Evolutionary conservation across 1,284 basidiomycete species (phyloP).

Genomic region (Puccinia hordei): DNA sequence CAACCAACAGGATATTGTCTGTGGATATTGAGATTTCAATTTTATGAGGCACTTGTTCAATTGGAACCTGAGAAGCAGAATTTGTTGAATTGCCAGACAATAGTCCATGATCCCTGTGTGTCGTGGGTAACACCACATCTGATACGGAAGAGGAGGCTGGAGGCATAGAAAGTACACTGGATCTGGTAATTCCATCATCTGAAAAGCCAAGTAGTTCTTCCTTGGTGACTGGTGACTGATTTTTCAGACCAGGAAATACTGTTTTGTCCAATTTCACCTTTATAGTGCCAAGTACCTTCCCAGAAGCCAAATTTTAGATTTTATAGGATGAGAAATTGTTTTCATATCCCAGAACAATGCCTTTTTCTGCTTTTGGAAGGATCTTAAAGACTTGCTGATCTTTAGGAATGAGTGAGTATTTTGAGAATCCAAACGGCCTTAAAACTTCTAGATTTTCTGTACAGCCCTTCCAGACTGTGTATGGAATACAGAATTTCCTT

Average conservation of each 20-base stretch:
- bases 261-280: conserved; percentile 2
- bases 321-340: conserved; percentile 1
- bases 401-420: background rate
- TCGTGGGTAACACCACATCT: too few species aligned
- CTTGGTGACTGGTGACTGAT: background rate
- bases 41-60: too few species aligned
- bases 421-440: background rate
- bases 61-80: too few species aligned
- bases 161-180: too few species aligned
- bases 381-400: background rate
- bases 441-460: background rate
- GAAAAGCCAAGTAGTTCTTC: background rate
- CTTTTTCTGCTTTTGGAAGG: background rate
- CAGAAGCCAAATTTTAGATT: too few species aligned
- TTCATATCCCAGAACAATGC: background rate
- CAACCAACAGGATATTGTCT: background rate
- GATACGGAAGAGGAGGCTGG: too few species aligned
- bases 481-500: background rate
- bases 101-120: too few species aligned
- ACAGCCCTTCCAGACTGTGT: background rate
- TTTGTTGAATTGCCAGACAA: too few species aligned
- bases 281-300: background rate
- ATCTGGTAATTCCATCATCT: too few species aligned
- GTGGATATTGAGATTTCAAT: background rate
- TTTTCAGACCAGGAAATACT: background rate